Conservation (phyloP, 169 alveolate species). For the Plasmodium adleri region DNA sequence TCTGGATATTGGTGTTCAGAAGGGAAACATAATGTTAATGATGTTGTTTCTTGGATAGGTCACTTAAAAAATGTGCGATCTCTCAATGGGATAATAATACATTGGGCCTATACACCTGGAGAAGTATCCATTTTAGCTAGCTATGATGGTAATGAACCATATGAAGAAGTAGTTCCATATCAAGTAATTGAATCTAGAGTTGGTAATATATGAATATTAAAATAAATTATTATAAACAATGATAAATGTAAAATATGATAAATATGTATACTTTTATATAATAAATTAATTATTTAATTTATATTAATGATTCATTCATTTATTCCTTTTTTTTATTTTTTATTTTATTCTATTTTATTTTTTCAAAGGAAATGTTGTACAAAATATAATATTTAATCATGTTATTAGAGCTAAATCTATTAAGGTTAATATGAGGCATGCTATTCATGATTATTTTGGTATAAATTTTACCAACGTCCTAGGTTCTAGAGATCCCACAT, state of each 20-base stretch:
- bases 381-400: constrained; percentile 82
- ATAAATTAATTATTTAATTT: no score
- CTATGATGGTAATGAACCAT: constrained; percentile 78
- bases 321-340: neutral
- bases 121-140: constrained; percentile 80
- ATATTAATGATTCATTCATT: neutral
- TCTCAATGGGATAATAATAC: constrained; percentile 69
- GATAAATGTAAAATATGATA: neutral
- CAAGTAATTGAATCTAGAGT: constrained; percentile 79
- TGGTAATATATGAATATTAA: constrained; percentile 18
- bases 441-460: constrained; percentile 89
- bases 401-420: constrained; percentile 84
- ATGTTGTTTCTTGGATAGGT: constrained; percentile 80
- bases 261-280: neutral
- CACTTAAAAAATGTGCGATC: constrained; percentile 80
- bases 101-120: constrained; percentile 76
- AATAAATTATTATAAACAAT: neutral
- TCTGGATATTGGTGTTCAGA: constrained; percentile 88
- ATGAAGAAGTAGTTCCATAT: constrained; percentile 84
- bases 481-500: constrained; percentile 86
- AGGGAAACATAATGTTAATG: constrained; percentile 80
- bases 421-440: constrained; percentile 86
- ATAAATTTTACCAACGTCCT: constrained; percentile 88
- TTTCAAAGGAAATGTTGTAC: constrained; percentile 78
- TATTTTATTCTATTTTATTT: no score